Base-by-base conservation (phyloP, 2,329 filamentous ascomycete species). In the Trichoderma harzianum region DNA sequence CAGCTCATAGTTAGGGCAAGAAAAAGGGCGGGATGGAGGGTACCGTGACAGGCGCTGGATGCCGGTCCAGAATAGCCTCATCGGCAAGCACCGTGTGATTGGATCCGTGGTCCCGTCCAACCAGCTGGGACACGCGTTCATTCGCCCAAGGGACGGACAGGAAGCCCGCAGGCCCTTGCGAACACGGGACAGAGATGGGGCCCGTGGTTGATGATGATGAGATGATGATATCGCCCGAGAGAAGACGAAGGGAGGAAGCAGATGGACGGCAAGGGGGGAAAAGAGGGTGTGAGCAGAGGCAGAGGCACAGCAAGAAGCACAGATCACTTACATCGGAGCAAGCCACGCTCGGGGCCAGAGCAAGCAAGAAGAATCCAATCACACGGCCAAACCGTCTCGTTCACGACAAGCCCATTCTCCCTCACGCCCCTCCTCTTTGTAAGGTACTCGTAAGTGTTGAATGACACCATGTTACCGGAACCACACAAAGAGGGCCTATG, bases 21-120 rank as follows among this genome's bases (percentile, higher is more conserved):
- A n/a, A 28, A 43, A 18, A 64, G 26, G 63, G 47, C 24, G 34
- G 24, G 21, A 32, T 30, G 65, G 65, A 68, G 65, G 65, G 65
- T 68, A 68, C 65, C 65, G 65, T 68, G 65, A 68, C 65, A 47
- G 34, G 65, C 65, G 53, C 53, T 55, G 63, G 63, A 34, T 66
- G 63, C 63, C 39, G 53, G 65, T 58, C 24, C 65, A 32, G 65
- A 68, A 60, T 60, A 68, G 30, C 53, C 53, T 68, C 65, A 60
- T 30, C 51, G 32, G 64, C 24, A 21, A 21, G 30, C 53, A 21
- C 34, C 65, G 65, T 68, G 24, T 68, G 53, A 68, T 68, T 68
- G 65, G 65, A n/a, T 28, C 53, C 65, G 12, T 51, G 16, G 36
- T n/a, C 53, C 51, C 65, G n/a, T 60, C 65, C 65, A 68, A 58